Evolutionary conservation across 208 protist species (phyloP).

Genomic region (Acanthamoeba sp.): DNA sequence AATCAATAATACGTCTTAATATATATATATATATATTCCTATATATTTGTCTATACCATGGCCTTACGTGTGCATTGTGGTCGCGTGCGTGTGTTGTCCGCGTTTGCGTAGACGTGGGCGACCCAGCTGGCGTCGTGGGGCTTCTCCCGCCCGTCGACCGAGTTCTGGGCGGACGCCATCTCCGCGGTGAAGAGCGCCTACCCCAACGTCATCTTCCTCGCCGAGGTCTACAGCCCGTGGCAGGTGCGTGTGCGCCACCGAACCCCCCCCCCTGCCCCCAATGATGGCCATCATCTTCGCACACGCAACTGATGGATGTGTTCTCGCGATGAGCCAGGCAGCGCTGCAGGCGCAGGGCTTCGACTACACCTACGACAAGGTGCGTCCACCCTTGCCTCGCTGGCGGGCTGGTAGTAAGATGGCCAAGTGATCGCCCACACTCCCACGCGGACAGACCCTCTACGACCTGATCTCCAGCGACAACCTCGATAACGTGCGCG

Average conservation of each 20-base stretch:
- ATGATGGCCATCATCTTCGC: neutral
- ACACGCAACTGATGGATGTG: no score
- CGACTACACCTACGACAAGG: constrained; percentile 90
- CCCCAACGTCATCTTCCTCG: constrained; percentile 87
- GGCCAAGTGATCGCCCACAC: no score
- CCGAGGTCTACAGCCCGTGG: constrained; percentile 80
- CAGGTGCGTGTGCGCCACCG: neutral
- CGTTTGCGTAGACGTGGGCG: constrained; percentile 78
- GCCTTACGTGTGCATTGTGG: neutral
- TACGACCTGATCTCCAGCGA: constrained; percentile 83
- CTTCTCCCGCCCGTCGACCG: constrained; percentile 79
- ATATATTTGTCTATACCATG: neutral
- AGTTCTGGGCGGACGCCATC: constrained; percentile 90
- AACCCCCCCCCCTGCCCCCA: neutral
- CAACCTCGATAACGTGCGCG: constrained; percentile 76
- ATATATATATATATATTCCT: no score
- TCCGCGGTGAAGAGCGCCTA: constrained; percentile 83
- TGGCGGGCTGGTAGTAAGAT: no score
- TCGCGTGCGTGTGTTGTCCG: neutral
- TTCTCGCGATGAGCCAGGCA: constrained; percentile 10
- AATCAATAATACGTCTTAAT: no score
- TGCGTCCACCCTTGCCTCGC: no score
- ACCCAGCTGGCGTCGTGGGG: constrained; percentile 77
- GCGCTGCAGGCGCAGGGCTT: constrained; percentile 86
- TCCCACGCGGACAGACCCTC: no score